Evolutionary conservation across 78 protist genomes (phyloP).

Genomic region (Dictyostelium capitatum): DNA sequence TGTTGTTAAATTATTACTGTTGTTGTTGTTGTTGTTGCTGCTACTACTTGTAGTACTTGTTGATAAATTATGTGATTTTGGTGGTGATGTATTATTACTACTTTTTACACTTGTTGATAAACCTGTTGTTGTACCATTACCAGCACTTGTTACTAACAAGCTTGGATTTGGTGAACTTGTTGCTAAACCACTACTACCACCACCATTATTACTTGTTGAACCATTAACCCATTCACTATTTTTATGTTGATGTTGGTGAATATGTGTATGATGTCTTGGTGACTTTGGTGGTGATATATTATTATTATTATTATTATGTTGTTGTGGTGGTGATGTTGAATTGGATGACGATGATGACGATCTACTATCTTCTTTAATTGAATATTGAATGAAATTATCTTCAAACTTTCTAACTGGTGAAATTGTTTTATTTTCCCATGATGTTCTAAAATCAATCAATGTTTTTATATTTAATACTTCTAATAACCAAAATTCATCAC

Average conservation of each 20-base stretch:
- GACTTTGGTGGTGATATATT: background rate
- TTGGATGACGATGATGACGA: background rate
- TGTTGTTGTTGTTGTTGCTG: background rate
- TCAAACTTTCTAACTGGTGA: conserved; percentile 80
- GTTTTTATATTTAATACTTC: conserved; percentile 51
- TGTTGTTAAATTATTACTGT: background rate
- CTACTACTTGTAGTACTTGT: background rate
- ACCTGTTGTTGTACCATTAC: background rate
- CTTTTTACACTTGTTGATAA: too few species aligned
- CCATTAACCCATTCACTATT: background rate
- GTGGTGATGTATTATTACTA: too few species aligned
- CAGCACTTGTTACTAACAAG: too few species aligned
- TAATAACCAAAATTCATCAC: conserved; percentile 76
- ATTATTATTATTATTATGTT: background rate
- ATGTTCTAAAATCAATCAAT: conserved; percentile 68
- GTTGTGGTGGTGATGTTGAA: background rate
- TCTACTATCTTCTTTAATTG: conserved; percentile 33
- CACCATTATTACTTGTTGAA: background rate
- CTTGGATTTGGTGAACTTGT: background rate
- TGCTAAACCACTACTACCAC: background rate
- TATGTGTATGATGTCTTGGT: background rate
- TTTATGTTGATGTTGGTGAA: background rate
- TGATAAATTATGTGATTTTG: too few species aligned
- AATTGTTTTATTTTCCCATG: conserved; percentile 77
- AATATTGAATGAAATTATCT: conserved; percentile 73